phyloP scores from a whole-genome alignment of 805 yeast species.

The Barnettozyma populi region DNA sequence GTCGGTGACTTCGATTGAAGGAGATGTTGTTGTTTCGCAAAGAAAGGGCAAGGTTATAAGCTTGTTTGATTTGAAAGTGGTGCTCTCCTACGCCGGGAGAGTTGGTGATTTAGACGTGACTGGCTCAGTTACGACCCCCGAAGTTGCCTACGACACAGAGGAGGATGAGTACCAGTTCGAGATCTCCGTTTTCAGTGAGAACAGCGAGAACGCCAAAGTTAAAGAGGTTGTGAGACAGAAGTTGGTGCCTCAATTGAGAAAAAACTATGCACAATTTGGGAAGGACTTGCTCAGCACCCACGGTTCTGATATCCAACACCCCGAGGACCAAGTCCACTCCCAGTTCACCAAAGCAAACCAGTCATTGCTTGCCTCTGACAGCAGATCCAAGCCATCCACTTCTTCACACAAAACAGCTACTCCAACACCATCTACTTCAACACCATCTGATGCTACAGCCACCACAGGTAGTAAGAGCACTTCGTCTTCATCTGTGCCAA shows the following conservation, averaged over 20 bases:
- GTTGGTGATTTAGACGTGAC: conserved; percentile 36
- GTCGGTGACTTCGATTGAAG: conserved; percentile 53
- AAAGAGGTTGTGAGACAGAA: conserved; percentile 43
- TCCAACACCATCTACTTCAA: conserved; percentile 6
- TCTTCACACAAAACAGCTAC: not conserved
- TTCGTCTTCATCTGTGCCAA: conserved; percentile 36
- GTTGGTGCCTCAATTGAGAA: conserved; percentile 67
- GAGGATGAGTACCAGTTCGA: conserved; percentile 82
- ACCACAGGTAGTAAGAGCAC: conserved; percentile 12
- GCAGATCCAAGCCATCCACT: conserved; percentile 2
- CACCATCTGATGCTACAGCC: conserved; percentile 8
- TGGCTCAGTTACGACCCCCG: conserved; percentile 84
- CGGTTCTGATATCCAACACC: conserved; percentile 84
- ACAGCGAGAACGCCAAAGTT: conserved; percentile 47
- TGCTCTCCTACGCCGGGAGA: conserved; percentile 50
- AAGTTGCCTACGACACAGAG: conserved; percentile 88
- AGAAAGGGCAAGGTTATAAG: conserved; percentile 95
- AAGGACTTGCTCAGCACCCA: conserved; percentile 67
- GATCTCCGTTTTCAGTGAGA: conserved; percentile 53
- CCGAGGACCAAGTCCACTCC: conserved; percentile 58
- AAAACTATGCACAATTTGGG: conserved; percentile 61
- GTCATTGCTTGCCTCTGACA: conserved; percentile 11
- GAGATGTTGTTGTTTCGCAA: conserved; percentile 96
- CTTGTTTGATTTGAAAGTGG: conserved; percentile 73
- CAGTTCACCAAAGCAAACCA: conserved; percentile 49